Evolutionary conservation across 495 filamentous ascomycete species (phyloP).

Genomic region (Gamarada debralockiae): DNA sequence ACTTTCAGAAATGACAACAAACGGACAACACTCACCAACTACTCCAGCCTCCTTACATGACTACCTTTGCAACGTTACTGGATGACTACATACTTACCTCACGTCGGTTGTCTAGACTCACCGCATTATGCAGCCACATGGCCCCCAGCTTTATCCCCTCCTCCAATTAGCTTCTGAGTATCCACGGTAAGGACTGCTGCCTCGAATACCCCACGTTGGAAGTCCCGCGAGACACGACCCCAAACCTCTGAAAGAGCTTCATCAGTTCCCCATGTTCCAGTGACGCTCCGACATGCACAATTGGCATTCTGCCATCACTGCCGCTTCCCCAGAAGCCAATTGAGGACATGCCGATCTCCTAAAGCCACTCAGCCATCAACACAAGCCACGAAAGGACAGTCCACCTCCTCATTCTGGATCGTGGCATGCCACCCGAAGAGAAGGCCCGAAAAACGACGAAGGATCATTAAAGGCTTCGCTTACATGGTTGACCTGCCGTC

Average conservation of each 20-base stretch:
- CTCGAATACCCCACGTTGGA: constrained; percentile 10
- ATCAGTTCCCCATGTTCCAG: neutral
- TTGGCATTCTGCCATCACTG: neutral
- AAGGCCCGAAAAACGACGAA: constrained; percentile 4
- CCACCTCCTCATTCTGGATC: neutral
- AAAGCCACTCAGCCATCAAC: constrained; percentile 6
- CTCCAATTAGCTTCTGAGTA: neutral
- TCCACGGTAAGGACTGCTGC: constrained; percentile 7
- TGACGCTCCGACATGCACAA: neutral
- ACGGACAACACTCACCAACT: neutral
- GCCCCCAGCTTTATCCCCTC: neutral
- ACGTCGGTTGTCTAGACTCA: neutral
- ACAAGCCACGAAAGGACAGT: constrained; percentile 5
- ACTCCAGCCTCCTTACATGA: neutral
- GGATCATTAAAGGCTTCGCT: constrained; percentile 16
- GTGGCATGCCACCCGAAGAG: neutral
- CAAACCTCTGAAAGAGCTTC: neutral
- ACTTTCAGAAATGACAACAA: constrained; percentile 3
- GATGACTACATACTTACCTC: neutral
- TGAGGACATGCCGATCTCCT: constrained; percentile 12
- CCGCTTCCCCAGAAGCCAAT: constrained; percentile 8
- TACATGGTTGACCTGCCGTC: constrained; percentile 5
- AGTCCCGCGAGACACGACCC: neutral
- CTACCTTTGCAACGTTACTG: constrained; percentile 13
- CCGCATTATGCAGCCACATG: constrained; percentile 1